Percentiles rank a stretch among this genome's conserved stretches.
Conservation (phyloP, 2,329 filamentous ascomycete genomes). For the Trichoderma sp. region DNA sequence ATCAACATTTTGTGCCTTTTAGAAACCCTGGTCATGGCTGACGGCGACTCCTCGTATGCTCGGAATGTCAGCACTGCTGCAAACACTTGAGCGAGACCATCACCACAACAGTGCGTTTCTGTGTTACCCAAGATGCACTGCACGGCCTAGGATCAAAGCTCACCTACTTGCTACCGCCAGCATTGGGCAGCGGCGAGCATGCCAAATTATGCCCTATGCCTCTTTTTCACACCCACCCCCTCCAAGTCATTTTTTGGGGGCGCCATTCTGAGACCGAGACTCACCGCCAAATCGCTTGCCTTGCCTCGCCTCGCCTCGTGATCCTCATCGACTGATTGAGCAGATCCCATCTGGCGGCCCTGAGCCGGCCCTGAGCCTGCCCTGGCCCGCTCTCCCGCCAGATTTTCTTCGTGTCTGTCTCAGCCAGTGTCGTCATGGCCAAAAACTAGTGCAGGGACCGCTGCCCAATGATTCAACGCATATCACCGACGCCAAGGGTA, state of each 20-base stretch:
- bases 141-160: neutral
- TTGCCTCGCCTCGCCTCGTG: slow-evolving; percentile 4
- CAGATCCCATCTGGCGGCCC: slow-evolving; percentile 19
- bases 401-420: slow-evolving; percentile 15
- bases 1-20: slow-evolving; percentile 1
- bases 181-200: slow-evolving; percentile 10
- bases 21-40: neutral
- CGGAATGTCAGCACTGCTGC: slow-evolving; percentile 5
- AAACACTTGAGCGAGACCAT: neutral
- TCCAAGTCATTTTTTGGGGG: neutral
- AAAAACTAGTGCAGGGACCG: slow-evolving; percentile 4
- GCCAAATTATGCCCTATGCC: neutral
- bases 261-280: neutral
- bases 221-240: neutral
- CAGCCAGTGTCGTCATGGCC: slow-evolving; percentile 21
- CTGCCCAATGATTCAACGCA: slow-evolving; percentile 20
- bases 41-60: neutral
- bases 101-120: neutral
- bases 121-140: slow-evolving; percentile 1
- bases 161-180: neutral
- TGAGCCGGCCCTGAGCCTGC: slow-evolving; percentile 7
- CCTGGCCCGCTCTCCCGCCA: neutral
- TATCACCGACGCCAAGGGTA: slow-evolving; percentile 9
- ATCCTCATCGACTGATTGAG: slow-evolving; percentile 21
- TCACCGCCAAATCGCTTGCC: slow-evolving; percentile 19